Evolutionary conservation across 768 basidiomycete genomes (phyloP).

Genomic region (Hygrophorus russula): DNA sequence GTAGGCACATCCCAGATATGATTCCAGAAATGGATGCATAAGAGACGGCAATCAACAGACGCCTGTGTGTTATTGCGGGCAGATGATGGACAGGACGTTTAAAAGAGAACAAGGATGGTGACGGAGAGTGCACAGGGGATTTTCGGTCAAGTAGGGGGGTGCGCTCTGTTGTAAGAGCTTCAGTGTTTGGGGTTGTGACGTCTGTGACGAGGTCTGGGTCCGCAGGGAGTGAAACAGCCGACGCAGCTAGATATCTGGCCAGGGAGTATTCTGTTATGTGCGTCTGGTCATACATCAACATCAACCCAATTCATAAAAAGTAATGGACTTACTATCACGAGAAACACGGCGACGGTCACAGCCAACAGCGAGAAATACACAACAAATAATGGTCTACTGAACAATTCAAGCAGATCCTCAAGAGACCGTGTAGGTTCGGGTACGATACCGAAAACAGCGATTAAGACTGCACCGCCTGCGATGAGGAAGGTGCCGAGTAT

Average conservation of each 20-base stretch:
- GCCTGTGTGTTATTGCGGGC: constrained; percentile 30
- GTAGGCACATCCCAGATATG: constrained; percentile 82
- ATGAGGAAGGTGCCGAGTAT: constrained; percentile 81
- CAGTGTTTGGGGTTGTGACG: constrained; percentile 20
- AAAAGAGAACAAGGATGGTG: constrained; percentile 13
- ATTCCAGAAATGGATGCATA: constrained; percentile 86
- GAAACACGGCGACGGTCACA: constrained; percentile 42
- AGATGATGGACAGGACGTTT: constrained; percentile 11
- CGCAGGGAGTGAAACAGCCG: constrained; percentile 20
- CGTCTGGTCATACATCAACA: constrained; percentile 33
- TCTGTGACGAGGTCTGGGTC: constrained; percentile 25
- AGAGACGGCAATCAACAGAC: constrained; percentile 62
- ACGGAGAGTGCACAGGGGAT: constrained; percentile 14
- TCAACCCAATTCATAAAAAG: not conserved
- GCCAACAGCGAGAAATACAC: constrained; percentile 72
- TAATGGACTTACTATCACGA: constrained; percentile 45
- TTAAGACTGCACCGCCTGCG: constrained; percentile 78
- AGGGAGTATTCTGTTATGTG: constrained; percentile 57
- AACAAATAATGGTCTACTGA: constrained; percentile 66
- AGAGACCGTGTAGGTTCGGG: constrained; percentile 79
- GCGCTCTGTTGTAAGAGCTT: constrained; percentile 31
- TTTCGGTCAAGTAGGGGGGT: constrained; percentile 41
- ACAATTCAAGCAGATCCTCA: constrained; percentile 72
- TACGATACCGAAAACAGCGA: constrained; percentile 88
- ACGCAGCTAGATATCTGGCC: constrained; percentile 17